phyloP scores from a whole-genome alignment of 2,329 filamentous ascomycete genomes.

The Dothideomycetes sp. region DNA sequence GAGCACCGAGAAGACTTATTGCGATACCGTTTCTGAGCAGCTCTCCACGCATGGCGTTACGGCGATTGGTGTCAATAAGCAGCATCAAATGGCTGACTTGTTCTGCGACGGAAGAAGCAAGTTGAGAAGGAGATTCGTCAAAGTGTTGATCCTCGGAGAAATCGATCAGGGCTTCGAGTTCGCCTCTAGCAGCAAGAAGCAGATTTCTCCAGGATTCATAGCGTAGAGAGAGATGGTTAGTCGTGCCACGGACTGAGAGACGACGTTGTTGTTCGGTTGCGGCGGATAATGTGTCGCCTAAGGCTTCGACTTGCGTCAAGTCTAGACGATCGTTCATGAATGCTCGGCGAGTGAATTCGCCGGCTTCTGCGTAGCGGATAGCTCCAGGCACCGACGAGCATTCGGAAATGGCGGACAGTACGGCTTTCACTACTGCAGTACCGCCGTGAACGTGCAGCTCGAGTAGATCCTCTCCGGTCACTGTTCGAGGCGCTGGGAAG shows the following conservation, averaged over 20 bases:
- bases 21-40: conserved; percentile 76
- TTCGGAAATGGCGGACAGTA: conserved; percentile 64
- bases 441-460: conserved; percentile 95
- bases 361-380: conserved; percentile 84
- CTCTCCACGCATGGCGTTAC: conserved; percentile 73
- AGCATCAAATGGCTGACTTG: conserved; percentile 54
- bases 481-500: conserved; percentile 72
- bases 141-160: conserved; percentile 98
- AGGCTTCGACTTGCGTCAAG: conserved; percentile 67
- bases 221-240: conserved; percentile 52
- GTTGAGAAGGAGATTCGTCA: conserved; percentile 68
- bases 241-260: conserved; percentile 70
- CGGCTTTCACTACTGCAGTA: conserved; percentile 75
- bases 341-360: conserved; percentile 88
- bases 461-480: conserved; percentile 85
- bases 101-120: conserved; percentile 59
- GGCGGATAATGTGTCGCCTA: conserved; percentile 52
- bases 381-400: conserved; percentile 26
- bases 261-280: conserved; percentile 89
- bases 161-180: conserved; percentile 92
- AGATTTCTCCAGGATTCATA: conserved; percentile 78
- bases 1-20: conserved; percentile 78
- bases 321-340: conserved; percentile 82
- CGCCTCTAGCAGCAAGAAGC: conserved; percentile 72
- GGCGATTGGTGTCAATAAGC: conserved; percentile 60